Percentiles rank a stretch among this genome's conserved stretches.
Conservation (phyloP, 768 basidiomycete species). For the Guyanaporus albipodus region DNA sequence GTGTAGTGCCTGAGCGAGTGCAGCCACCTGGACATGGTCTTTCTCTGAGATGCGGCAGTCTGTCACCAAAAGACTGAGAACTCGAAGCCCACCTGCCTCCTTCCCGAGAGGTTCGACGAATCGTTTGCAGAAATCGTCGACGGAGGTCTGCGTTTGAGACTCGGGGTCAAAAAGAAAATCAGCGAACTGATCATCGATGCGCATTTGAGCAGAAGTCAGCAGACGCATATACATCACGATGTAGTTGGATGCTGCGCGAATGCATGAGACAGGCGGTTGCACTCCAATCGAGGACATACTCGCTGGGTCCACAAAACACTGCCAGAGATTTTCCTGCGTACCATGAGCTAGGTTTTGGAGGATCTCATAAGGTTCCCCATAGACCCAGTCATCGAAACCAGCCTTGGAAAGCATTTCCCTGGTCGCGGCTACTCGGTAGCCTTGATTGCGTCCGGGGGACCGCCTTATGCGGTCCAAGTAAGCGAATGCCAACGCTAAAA, state of each 20-base stretch:
- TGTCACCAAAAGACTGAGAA: not conserved
- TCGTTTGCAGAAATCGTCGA: conserved; percentile 66
- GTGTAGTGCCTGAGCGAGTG: conserved; percentile 63
- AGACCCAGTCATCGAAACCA: conserved; percentile 65
- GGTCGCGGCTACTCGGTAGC: conserved; percentile 45
- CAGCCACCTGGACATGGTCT: conserved; percentile 83
- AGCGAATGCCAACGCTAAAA: conserved; percentile 73
- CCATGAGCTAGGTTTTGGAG: conserved; percentile 46
- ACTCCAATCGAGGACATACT: conserved; percentile 31
- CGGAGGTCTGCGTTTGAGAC: conserved; percentile 50
- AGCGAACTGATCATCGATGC: conserved; percentile 50
- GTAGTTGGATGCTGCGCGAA: conserved; percentile 54
- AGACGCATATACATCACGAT: conserved; percentile 80
- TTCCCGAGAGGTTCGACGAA: conserved; percentile 76
- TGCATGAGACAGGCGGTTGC: conserved; percentile 1
- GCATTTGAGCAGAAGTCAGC: conserved; percentile 80
- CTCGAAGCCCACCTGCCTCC: conserved; percentile 56
- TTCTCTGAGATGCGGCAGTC: conserved; percentile 3
- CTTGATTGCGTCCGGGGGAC: conserved; percentile 42
- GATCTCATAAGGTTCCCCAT: conserved; percentile 72
- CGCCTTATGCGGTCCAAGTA: conserved; percentile 70
- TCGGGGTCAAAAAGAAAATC: conserved; percentile 80
- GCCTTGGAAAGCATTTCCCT: conserved; percentile 52
- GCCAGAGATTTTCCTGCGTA: conserved; percentile 35
- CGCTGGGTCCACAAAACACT: conserved; percentile 48